These are phyloP conservation scores for Acanthamoeba royreba DNA, from an alignment of 208 protist genomes.

Conservation along the genomic window DNA sequence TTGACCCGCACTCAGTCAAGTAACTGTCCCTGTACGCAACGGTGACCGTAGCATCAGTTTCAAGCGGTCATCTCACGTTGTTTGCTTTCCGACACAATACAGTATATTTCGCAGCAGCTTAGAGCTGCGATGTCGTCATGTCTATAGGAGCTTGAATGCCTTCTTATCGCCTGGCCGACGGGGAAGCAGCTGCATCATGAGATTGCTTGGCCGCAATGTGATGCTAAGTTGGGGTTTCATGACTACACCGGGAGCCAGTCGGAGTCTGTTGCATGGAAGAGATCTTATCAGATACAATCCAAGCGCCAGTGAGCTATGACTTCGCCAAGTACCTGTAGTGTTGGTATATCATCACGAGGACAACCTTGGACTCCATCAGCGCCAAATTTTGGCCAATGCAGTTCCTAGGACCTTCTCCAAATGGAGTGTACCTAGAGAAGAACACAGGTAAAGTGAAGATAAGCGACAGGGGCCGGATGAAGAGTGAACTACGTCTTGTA, in stretches of 20 bases:
- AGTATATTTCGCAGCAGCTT: no score
- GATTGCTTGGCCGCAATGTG: neutral
- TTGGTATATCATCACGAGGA: neutral
- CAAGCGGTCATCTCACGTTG: no score
- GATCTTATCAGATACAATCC: neutral
- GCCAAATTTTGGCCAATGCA: constrained; percentile 22
- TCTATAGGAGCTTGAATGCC: neutral
- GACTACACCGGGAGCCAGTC: neutral
- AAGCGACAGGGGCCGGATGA: neutral
- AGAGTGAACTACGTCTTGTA: no score
- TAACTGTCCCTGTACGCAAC: no score
- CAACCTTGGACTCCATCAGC: constrained; percentile 30
- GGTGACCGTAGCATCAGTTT: no score
- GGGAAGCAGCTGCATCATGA: neutral
- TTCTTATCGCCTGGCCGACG: neutral
- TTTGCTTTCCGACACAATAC: no score
- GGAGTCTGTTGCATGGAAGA: neutral
- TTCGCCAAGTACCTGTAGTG: neutral
- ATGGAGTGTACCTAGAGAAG: neutral
- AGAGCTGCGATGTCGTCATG: no score
- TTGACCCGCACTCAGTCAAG: no score
- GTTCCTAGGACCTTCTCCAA: neutral
- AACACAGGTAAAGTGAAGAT: neutral
- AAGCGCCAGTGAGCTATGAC: neutral
- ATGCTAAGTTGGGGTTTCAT: constrained; percentile 19